These are phyloP conservation scores for Pestalotiopsis sp. DNA, from an alignment of 2,329 filamentous ascomycete species.

Conservation along the genomic window DNA sequence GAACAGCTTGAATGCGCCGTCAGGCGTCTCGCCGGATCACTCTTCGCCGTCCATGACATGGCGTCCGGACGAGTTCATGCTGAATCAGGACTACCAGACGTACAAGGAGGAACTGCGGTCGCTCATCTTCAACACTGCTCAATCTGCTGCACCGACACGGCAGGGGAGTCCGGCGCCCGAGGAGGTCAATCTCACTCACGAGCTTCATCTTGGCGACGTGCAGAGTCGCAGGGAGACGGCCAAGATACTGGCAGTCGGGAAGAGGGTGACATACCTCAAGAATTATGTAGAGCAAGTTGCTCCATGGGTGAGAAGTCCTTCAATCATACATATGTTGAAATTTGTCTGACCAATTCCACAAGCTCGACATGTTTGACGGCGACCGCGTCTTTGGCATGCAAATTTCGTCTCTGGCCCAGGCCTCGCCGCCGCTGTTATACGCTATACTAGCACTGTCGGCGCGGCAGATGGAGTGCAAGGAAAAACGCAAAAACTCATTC, in stretches of 20 bases:
- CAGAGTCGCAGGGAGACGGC: conserved; percentile 19
- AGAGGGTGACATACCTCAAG: conserved; percentile 43
- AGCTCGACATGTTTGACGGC: conserved; percentile 61
- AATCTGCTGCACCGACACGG: conserved; percentile 43
- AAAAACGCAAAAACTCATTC: conserved; percentile 44
- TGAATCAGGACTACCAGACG: conserved; percentile 44
- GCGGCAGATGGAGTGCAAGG: conserved; percentile 54
- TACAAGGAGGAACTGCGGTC: conserved; percentile 48
- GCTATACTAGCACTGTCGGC: conserved; percentile 58
- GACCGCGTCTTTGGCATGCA: conserved; percentile 54
- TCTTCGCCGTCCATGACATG: conserved; percentile 16
- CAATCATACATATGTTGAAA: not conserved
- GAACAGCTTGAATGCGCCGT: not conserved
- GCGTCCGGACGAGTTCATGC: conserved; percentile 34
- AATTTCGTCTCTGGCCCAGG: conserved; percentile 50
- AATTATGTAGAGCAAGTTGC: conserved; percentile 57
- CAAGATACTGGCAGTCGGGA: conserved; percentile 32
- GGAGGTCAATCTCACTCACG: conserved; percentile 13
- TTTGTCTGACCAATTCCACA: not conserved
- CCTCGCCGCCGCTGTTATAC: conserved; percentile 48
- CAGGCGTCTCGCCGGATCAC: not conserved
- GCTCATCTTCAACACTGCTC: conserved; percentile 48
- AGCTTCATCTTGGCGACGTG: conserved; percentile 5
- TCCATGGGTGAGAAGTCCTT: conserved; percentile 43
- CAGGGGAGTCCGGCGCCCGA: conserved; percentile 30